These are phyloP conservation scores for Globisporangium abappressorium DNA, from an alignment of 352 stramenopile species.

Conservation along the genomic window DNA sequence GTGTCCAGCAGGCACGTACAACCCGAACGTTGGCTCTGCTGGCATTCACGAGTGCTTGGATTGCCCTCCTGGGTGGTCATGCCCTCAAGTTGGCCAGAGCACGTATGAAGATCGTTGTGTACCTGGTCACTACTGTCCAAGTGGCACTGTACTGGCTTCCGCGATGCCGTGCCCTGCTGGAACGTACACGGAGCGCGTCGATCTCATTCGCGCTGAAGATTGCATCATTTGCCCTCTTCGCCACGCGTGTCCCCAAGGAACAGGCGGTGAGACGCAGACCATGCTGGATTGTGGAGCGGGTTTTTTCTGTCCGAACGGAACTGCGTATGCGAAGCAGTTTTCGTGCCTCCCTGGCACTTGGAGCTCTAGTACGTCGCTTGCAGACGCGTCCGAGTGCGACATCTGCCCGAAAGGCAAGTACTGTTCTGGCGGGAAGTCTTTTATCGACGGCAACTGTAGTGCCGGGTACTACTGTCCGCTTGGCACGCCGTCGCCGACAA, in stretches of 20 bases:
- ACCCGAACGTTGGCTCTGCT: constrained; percentile 44
- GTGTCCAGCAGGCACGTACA: constrained; percentile 80
- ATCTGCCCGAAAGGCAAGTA: constrained; percentile 84
- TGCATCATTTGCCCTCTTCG: constrained; percentile 78
- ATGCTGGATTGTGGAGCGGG: constrained; percentile 71
- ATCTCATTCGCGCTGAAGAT: constrained; percentile 66
- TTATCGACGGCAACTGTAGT: constrained; percentile 67
- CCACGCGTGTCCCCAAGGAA: constrained; percentile 70
- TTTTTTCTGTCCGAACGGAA: constrained; percentile 84
- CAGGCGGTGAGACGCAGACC: constrained; percentile 58
- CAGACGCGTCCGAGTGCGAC: constrained; percentile 63
- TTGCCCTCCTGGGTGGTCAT: constrained; percentile 74
- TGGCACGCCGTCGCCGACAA: constrained; percentile 53
- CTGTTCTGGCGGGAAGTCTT: constrained; percentile 78
- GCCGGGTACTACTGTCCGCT: constrained; percentile 89
- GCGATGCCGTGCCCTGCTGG: constrained; percentile 70
- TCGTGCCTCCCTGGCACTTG: constrained; percentile 87
- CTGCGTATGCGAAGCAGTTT: constrained; percentile 60
- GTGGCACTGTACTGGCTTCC: constrained; percentile 45
- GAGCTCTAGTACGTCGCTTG: constrained; percentile 71
- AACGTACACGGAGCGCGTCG: constrained; percentile 61
- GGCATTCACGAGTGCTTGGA: constrained; percentile 54
- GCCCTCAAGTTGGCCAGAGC: constrained; percentile 61
- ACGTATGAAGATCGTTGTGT: constrained; percentile 61
- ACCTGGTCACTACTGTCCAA: constrained; percentile 73